Percentiles rank a stretch among this genome's conserved stretches.
Evolutionary conservation across 1,139 yeast genomes (phyloP).

Genomic region (Taphrina communis): DNA sequence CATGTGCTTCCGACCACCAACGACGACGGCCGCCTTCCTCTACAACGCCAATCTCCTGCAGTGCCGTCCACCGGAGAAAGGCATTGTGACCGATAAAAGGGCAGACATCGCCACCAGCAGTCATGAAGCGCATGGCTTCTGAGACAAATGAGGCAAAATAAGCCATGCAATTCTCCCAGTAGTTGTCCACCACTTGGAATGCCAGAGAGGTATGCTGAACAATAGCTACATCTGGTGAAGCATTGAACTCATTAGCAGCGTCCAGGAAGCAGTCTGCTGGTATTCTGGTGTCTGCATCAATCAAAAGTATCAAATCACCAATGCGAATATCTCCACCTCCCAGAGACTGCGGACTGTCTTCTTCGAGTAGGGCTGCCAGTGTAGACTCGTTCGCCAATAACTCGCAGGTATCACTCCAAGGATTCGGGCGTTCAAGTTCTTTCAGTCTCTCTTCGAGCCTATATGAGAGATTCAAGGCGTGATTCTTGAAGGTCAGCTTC

Average conservation of each 20-base stretch:
- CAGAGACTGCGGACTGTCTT: conserved; percentile 20
- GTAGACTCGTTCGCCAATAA: not conserved
- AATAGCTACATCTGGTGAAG: conserved; percentile 45
- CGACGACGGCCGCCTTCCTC: conserved; percentile 38
- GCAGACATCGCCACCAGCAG: conserved; percentile 45
- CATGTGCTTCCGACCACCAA: conserved; percentile 46
- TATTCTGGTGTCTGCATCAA: conserved; percentile 46
- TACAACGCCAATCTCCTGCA: conserved; percentile 42
- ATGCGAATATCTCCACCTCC: conserved; percentile 45
- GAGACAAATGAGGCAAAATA: conserved; percentile 45
- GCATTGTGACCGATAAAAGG: conserved; percentile 46
- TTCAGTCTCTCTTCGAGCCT: conserved; percentile 43
- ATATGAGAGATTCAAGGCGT: conserved; percentile 43
- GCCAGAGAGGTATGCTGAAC: conserved; percentile 45
- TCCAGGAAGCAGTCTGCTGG: conserved; percentile 45
- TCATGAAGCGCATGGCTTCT: conserved; percentile 44
- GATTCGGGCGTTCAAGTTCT: conserved; percentile 16
- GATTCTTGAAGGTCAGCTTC: conserved; percentile 27
- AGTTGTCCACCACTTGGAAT: conserved; percentile 43
- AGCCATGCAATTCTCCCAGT: conserved; percentile 45
- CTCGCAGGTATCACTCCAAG: conserved; percentile 30
- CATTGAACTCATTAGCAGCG: conserved; percentile 44
- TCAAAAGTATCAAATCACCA: conserved; percentile 44
- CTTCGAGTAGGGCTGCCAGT: conserved; percentile 1
- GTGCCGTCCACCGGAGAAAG: conserved; percentile 45